Evolutionary conservation across 805 yeast genomes (phyloP).

Genomic region (Kuraishia ogatae): DNA sequence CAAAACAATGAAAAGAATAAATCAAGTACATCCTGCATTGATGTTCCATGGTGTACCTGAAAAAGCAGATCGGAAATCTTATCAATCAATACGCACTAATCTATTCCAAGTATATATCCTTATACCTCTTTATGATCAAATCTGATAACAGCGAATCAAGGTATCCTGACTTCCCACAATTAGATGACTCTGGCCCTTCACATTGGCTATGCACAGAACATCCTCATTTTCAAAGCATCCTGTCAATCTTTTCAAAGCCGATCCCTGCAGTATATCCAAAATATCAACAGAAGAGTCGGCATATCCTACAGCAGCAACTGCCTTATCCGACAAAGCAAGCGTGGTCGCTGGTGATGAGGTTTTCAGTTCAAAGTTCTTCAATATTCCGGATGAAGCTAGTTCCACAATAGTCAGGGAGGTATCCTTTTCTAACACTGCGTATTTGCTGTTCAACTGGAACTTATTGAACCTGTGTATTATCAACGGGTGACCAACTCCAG

Average conservation of each 20-base stretch:
- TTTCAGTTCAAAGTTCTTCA: slow-evolving; percentile 12
- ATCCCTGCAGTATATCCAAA: not conserved
- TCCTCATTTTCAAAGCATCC: not conserved
- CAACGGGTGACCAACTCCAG: not conserved
- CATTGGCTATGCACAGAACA: not conserved
- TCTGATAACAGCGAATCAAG: not conserved
- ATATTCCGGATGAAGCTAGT: slow-evolving; percentile 4
- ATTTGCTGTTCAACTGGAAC: not conserved
- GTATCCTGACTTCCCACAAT: not conserved
- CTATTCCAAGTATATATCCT: slow-evolving; percentile 1
- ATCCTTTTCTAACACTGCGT: not conserved
- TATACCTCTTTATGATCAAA: not conserved
- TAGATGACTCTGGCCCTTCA: not conserved
- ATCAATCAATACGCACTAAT: not conserved
- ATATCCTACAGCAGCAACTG: not conserved
- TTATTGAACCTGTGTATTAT: not conserved
- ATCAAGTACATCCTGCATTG: too few relatives aligned
- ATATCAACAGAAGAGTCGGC: not conserved
- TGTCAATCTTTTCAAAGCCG: not conserved
- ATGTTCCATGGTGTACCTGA: too few relatives aligned
- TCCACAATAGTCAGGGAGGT: not conserved
- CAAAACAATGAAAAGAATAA: too few relatives aligned
- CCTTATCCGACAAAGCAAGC: not conserved
- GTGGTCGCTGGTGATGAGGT: slow-evolving; percentile 1
- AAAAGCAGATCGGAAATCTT: not conserved